A percentile compares a stretch with the other conserved stretches of the same genome.
Conservation (phyloP, 192 early-diverging fungal genomes). For the Podila verticillata region DNA sequence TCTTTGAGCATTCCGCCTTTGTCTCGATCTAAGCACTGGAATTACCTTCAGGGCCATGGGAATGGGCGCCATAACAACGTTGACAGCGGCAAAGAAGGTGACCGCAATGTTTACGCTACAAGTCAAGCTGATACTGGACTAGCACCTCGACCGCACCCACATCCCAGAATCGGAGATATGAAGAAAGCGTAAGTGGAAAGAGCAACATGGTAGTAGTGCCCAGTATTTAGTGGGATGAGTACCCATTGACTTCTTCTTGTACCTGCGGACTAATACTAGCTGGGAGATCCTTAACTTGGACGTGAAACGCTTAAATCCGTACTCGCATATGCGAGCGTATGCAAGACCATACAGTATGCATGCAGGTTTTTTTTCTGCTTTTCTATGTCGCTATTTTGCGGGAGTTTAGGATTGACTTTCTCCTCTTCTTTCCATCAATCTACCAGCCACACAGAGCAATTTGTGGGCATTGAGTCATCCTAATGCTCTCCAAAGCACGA, state of each 20-base stretch:
- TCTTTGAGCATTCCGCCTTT: neutral
- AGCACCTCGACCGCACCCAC: neutral
- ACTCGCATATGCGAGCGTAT: constrained; percentile 36
- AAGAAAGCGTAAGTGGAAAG: constrained; percentile 24
- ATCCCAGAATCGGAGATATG: constrained; percentile 31
- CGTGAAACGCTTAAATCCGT: constrained; percentile 34
- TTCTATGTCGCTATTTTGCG: too few species aligned
- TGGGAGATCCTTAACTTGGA: constrained; percentile 50
- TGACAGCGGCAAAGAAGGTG: neutral
- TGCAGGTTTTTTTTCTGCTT: neutral
- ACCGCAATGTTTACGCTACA: neutral
- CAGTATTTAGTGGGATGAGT: too few species aligned
- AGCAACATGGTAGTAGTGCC: too few species aligned
- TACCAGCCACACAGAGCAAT: constrained; percentile 22
- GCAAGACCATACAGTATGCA: constrained; percentile 26
- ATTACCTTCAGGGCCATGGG: neutral
- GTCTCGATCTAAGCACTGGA: neutral
- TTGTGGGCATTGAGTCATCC: constrained; percentile 40
- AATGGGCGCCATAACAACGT: too few species aligned
- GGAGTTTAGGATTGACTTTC: too few species aligned
- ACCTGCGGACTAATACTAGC: constrained; percentile 1
- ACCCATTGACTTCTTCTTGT: too few species aligned
- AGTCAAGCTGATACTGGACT: neutral
- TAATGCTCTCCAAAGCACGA: constrained; percentile 19
- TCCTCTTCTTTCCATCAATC: neutral